Percentiles rank a stretch among this genome's conserved stretches.
These are phyloP conservation scores for Sporothrix schenckii DNA, from an alignment of 2,329 filamentous ascomycete genomes.

Conservation along the genomic window DNA sequence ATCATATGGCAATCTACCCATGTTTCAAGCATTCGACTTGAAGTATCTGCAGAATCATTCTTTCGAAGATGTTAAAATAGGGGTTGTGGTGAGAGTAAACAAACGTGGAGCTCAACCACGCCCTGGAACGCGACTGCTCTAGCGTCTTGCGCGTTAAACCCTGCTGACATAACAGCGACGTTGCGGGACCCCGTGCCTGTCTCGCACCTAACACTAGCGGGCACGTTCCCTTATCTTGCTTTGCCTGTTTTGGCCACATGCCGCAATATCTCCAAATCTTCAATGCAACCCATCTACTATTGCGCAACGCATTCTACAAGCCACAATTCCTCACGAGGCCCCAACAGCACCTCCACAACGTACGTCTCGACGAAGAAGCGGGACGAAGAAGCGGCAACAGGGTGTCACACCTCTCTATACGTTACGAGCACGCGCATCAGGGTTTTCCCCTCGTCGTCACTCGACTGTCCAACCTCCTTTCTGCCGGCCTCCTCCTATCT, in stretches of 20 bases:
- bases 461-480: background rate
- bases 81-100: conserved; percentile 10
- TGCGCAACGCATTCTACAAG: conserved; percentile 18
- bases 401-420: background rate
- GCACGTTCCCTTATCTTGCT: conserved; percentile 20
- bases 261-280: conserved; percentile 1
- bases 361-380: background rate
- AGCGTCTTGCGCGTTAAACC: background rate
- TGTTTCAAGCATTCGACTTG: no score
- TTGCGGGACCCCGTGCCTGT: conserved; percentile 20
- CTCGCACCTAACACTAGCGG: background rate
- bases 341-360: background rate
- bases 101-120: background rate
- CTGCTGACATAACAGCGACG: conserved; percentile 22
- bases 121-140: background rate
- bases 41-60: no score
- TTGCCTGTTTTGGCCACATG: conserved; percentile 25
- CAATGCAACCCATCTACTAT: conserved; percentile 2
- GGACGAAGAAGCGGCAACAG: no score
- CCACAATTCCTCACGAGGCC: background rate
- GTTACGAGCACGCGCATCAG: background rate
- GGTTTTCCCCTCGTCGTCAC: background rate
- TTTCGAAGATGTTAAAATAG: background rate
- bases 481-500: conserved; percentile 4
- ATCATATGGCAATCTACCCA: no score